Evolutionary conservation across 768 basidiomycete species (phyloP), one percentile per base, ranked within the genome.

Genomic region (Termitomyces sp.): DNA sequence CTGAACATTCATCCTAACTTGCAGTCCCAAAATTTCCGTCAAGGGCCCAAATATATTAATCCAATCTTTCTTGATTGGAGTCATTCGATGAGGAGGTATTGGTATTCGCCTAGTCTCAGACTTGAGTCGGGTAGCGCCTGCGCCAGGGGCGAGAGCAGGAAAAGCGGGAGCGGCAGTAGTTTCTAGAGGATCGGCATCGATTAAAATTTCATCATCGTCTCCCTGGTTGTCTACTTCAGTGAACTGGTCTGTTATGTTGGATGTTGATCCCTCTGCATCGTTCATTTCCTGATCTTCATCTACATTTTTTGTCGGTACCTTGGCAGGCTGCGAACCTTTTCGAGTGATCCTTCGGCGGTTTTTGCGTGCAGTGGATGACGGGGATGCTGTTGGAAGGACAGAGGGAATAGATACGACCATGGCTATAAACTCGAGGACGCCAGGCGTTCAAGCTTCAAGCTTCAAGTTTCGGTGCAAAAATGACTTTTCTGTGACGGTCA

Each of bases 11-110:
- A 99, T 98, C 67, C 97, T 83, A 32, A 99, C 94, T 79, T 98
- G 96, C 59, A 99, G 74, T 0, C 91, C 93, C 67, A 96, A 77
- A 63, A 97, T 89, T 77, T 99, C 96, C 4, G 96, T 95, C 66
- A 99, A 76, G 0, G 97, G 97, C 0, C 93, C 91, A 69, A 98
- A 68, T 7, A 68, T 64, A 45, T 68, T 66, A 37, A 66, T 61
- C 65, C 67, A 66, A 42, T 68, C 67, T 44, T 64, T 93, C 75
- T 97, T 96, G 54, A 98, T 73, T 3, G 97, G 97, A 10, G 95
- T 94, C 93, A 98, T 95, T 52, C 97, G 86, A 71, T 99, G 97
- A 9, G 94, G 94, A 13, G 97, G 97, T 71, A 99, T 91, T 12
- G 92, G 79, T 67, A 99, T 85, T 53, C 93, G 82, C 69, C 96